Percentiles rank a stretch among this genome's conserved stretches.
Evolutionary conservation across 805 yeast genomes (phyloP).

Genomic region (Myxozyma vanderwaltii): DNA sequence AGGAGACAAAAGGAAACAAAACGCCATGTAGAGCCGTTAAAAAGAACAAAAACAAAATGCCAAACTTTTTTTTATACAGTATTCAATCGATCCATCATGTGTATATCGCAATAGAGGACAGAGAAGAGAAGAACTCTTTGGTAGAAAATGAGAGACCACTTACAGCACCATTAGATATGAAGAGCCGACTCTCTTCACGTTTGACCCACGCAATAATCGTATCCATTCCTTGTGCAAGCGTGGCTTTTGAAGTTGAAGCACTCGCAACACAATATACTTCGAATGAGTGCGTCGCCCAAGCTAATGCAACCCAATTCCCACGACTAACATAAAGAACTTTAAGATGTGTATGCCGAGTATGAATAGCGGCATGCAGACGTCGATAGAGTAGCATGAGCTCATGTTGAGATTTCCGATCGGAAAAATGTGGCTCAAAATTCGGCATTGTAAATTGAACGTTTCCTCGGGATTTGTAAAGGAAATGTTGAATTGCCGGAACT

Average conservation of each 20-base stretch:
- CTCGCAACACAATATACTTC: conserved; percentile 66
- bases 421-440: conserved; percentile 45
- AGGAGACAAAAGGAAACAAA: too few relatives aligned
- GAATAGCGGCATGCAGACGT: conserved; percentile 46
- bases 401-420: conserved; percentile 35
- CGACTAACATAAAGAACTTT: conserved; percentile 37
- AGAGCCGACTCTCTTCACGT: conserved; percentile 59
- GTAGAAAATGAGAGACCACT: conserved; percentile 29
- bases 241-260: conserved; percentile 56
- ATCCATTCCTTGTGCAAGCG: conserved; percentile 62
- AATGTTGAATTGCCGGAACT: conserved; percentile 67
- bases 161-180: conserved; percentile 38
- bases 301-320: conserved; percentile 46
- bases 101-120: conserved; percentile 24
- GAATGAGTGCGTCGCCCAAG: conserved; percentile 60
- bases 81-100: conserved; percentile 9
- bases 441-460: conserved; percentile 66
- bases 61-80: neutral
- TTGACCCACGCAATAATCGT: conserved; percentile 75
- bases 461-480: conserved; percentile 71
- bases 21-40: neutral
- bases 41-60: neutral
- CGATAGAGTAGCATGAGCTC: conserved; percentile 39
- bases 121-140: conserved; percentile 19
- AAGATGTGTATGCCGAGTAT: conserved; percentile 37